phyloP scores from a whole-genome alignment of 2,329 filamentous ascomycete species.

The Parafenestella ontariensis region DNA sequence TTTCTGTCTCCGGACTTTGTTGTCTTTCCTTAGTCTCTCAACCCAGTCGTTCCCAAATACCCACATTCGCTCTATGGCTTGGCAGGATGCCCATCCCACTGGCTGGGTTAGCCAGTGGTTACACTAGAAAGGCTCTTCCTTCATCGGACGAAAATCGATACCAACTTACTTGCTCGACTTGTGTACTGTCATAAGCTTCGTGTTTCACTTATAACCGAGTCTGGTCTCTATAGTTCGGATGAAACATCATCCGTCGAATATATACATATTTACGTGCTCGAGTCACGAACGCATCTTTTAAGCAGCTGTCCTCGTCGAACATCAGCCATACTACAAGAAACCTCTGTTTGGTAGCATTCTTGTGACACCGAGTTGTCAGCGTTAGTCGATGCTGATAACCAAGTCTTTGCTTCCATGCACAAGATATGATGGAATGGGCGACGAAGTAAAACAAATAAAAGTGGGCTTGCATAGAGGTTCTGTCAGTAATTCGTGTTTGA shows the following conservation, averaged over 20 bases:
- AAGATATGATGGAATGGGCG: too few relatives aligned
- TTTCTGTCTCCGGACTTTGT: constrained; percentile 10
- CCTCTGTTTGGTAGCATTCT: too few relatives aligned
- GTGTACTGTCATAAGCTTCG: too few relatives aligned
- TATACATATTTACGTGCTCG: neutral
- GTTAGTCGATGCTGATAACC: too few relatives aligned
- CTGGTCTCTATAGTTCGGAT: neutral
- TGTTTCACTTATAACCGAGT: neutral
- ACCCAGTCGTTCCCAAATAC: constrained; percentile 18
- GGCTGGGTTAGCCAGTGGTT: constrained; percentile 27
- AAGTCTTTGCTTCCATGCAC: too few relatives aligned
- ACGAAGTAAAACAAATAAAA: too few relatives aligned
- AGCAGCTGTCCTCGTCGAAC: too few relatives aligned
- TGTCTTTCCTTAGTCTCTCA: constrained; percentile 15
- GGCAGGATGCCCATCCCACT: constrained; percentile 24
- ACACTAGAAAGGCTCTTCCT: constrained; percentile 47
- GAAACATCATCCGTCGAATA: neutral
- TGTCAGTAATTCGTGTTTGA: too few relatives aligned
- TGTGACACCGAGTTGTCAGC: too few relatives aligned
- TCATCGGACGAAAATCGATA: constrained; percentile 46
- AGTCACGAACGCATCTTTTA: too few relatives aligned
- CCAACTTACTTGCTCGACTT: constrained; percentile 12
- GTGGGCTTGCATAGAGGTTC: too few relatives aligned
- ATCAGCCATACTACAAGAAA: too few relatives aligned
- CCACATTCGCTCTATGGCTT: constrained; percentile 40